Conservation (phyloP, 2,329 filamentous ascomycete species). For the Pseudohalonectria lignicola region DNA sequence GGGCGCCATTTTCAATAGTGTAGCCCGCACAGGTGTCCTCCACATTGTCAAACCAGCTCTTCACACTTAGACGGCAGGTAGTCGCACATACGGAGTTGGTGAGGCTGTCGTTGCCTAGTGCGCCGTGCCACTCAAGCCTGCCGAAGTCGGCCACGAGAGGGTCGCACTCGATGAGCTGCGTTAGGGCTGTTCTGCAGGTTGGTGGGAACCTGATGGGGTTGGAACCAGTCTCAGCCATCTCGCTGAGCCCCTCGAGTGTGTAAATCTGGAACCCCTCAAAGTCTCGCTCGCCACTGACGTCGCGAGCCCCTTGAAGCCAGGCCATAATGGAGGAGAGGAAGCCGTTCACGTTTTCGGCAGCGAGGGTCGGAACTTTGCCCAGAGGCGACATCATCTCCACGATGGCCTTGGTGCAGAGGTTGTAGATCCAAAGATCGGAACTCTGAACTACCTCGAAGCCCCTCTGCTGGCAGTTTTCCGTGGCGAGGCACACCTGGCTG, state of each 20-base stretch:
- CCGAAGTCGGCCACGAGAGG: neutral
- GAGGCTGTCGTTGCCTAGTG: neutral
- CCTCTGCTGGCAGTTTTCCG: constrained; percentile 7
- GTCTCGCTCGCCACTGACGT: neutral
- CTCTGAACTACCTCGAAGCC: constrained; percentile 5
- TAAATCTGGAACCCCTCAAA: constrained; percentile 1
- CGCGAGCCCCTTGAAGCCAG: neutral
- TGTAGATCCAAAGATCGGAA: constrained; percentile 6
- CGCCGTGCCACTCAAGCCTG: neutral
- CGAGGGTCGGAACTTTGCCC: neutral
- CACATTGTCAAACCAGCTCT: neutral
- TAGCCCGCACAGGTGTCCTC: neutral
- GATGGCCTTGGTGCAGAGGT: constrained; percentile 10
- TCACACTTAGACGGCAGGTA: neutral
- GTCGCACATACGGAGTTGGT: neutral
- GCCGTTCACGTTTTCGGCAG: neutral
- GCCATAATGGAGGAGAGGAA: constrained; percentile 2
- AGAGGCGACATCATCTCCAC: constrained; percentile 5
- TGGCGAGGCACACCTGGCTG: constrained; percentile 7
- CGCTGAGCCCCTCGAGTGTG: neutral
- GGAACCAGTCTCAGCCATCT: neutral
- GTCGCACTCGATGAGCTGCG: neutral
- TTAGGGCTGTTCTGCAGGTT: neutral
- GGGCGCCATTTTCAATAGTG: neutral
- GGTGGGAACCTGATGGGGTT: neutral